These are phyloP conservation scores for Fusarium tuaranense DNA, from an alignment of 2,329 filamentous ascomycete species.

Conservation along the genomic window DNA sequence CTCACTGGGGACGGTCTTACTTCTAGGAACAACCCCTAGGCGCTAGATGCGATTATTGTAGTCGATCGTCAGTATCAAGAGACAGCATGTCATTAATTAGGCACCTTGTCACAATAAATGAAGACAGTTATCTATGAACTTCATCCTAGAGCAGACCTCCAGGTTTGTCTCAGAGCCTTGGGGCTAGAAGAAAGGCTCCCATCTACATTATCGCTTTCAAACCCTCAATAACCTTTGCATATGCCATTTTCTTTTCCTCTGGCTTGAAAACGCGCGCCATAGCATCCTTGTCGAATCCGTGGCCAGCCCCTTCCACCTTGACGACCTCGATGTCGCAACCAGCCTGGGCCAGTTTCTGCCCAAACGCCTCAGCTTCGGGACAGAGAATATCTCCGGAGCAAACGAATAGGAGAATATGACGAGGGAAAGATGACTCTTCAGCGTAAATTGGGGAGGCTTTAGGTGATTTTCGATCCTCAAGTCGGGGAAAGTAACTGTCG, in stretches of 20 bases:
- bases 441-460: constrained; percentile 50
- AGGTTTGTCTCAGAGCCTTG: too few species aligned
- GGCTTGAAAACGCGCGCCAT: constrained; percentile 3
- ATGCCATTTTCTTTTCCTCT: constrained; percentile 17
- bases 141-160: too few species aligned
- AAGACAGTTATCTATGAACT: too few species aligned
- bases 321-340: constrained; percentile 24
- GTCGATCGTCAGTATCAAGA: too few species aligned
- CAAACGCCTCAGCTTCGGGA: constrained; percentile 50
- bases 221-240: constrained; percentile 4
- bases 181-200: background rate
- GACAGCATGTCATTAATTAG: too few species aligned
- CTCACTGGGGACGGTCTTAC: background rate
- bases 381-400: constrained; percentile 51
- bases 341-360: constrained; percentile 26
- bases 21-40: background rate
- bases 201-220: background rate
- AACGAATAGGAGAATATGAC: constrained; percentile 46
- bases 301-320: constrained; percentile 23
- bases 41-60: too few species aligned
- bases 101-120: too few species aligned
- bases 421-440: constrained; percentile 22
- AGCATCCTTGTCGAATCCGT: constrained; percentile 40
- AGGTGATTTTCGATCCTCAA: constrained; percentile 46
- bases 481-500: constrained; percentile 48